Evolutionary conservation across 2,329 filamentous ascomycete species (phyloP).

Genomic region (Stagonosporopsis rhizophila): DNA sequence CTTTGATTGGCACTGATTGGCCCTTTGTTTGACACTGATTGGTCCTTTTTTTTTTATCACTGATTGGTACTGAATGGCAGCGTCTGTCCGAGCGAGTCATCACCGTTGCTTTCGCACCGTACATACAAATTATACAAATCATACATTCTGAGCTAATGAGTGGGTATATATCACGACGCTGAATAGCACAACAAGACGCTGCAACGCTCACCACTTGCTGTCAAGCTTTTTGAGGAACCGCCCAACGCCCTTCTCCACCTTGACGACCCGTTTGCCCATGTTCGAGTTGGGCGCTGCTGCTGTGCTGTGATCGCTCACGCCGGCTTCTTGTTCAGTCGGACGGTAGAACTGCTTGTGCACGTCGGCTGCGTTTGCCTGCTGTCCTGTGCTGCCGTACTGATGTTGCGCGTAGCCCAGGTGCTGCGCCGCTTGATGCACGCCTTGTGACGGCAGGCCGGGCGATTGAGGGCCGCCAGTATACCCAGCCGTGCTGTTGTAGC

Average conservation of each 20-base stretch:
- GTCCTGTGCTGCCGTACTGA: slow-evolving; percentile 49
- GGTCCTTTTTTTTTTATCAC: too few species aligned
- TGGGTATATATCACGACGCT: slow-evolving; percentile 12
- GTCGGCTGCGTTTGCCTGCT: slow-evolving; percentile 55
- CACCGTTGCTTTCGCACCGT: neutral
- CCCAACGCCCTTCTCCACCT: slow-evolving; percentile 73
- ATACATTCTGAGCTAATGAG: neutral
- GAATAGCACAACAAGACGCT: slow-evolving; percentile 1
- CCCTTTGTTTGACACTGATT: too few species aligned
- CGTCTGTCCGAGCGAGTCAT: slow-evolving; percentile 16
- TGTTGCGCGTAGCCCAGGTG: slow-evolving; percentile 66
- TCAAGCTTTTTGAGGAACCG: slow-evolving; percentile 80
- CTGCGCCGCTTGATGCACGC: slow-evolving; percentile 45
- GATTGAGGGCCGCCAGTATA: slow-evolving; percentile 5
- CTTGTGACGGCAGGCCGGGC: slow-evolving; percentile 45
- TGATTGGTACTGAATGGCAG: neutral
- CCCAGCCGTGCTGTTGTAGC: slow-evolving; percentile 1
- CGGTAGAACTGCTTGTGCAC: slow-evolving; percentile 75
- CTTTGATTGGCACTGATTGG: slow-evolving; percentile 22
- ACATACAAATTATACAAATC: neutral
- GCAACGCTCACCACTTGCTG: slow-evolving; percentile 64
- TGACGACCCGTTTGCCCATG: slow-evolving; percentile 70
- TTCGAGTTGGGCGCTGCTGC: slow-evolving; percentile 52
- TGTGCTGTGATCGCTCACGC: slow-evolving; percentile 31
- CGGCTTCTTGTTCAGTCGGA: slow-evolving; percentile 68